Evolutionary conservation across 192 early-diverging fungal species (phyloP).

Genomic region (Coemansia sp.): DNA sequence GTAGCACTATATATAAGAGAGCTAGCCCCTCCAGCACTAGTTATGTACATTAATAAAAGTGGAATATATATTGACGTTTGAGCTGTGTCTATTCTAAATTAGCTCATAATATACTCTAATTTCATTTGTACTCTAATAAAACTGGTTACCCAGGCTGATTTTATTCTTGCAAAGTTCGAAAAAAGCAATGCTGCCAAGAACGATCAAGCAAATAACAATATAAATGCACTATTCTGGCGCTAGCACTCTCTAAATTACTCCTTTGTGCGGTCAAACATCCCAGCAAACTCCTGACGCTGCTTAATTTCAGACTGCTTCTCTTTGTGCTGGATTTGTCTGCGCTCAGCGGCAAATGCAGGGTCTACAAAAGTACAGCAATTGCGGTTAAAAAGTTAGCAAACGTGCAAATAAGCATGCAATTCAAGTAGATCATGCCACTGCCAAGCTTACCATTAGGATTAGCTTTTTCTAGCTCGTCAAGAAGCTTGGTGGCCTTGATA

Average conservation of each 20-base stretch:
- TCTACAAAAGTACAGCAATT: slow-evolving; percentile 10
- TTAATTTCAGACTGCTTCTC: slow-evolving; percentile 41
- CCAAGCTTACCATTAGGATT: slow-evolving; percentile 18
- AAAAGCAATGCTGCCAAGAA: not conserved
- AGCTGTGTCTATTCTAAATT: too few species aligned
- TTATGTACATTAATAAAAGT: too few species aligned
- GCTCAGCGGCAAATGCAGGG: slow-evolving; percentile 35
- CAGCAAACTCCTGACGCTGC: slow-evolving; percentile 43
- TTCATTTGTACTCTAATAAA: too few species aligned
- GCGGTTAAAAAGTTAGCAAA: not conserved
- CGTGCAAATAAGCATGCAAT: not conserved
- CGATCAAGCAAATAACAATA: not conserved
- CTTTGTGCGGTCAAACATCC: slow-evolving; percentile 50
- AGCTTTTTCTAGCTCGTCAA: slow-evolving; percentile 42
- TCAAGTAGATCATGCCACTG: not conserved
- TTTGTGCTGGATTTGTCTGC: slow-evolving; percentile 28
- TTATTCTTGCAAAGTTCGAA: not conserved
- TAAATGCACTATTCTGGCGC: not conserved
- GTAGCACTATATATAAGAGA: too few species aligned
- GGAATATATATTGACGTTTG: too few species aligned
- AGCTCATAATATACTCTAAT: too few species aligned
- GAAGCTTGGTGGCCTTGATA: slow-evolving; percentile 31
- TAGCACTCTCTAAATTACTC: not conserved
- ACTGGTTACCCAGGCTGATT: too few species aligned
- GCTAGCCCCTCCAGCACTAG: too few species aligned